Conservation (phyloP, 306 rosid genomes). For the Cajanus cajan region DNA sequence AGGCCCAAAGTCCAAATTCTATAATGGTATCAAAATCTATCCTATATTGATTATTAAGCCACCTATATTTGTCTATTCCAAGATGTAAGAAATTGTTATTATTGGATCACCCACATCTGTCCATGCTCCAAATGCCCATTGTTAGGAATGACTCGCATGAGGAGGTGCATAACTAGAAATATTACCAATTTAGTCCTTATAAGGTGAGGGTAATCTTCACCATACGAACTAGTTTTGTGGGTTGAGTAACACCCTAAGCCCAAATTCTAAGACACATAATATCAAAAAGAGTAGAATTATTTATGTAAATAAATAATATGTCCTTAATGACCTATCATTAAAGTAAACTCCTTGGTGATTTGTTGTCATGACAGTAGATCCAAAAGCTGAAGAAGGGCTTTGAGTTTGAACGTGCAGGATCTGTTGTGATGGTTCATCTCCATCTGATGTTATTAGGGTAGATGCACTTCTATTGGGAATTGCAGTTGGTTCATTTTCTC, state of each 20-base stretch:
- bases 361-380: conserved; percentile 37
- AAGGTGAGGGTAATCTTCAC: not conserved
- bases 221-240: not conserved
- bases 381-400: conserved; percentile 45
- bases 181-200: not conserved
- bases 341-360: conserved; percentile 44
- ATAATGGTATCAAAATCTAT: not conserved
- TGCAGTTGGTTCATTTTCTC: conserved; percentile 46
- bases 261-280: not conserved
- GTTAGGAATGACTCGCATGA: not conserved
- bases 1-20: not conserved
- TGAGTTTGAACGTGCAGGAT: conserved; percentile 40
- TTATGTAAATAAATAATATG: conserved; percentile 7
- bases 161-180: not conserved
- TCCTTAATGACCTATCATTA: conserved; percentile 45
- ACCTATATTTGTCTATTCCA: not conserved
- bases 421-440: conserved; percentile 47
- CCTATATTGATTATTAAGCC: not conserved
- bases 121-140: not conserved
- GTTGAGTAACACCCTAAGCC: not conserved
- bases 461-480: conserved; percentile 51
- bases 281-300: not conserved
- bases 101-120: not conserved
- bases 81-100: not conserved
- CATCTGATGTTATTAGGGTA: conserved; percentile 44